Base-by-base conservation (phyloP, 352 stramenopile species). In the Pythium phragmitis region DNA sequence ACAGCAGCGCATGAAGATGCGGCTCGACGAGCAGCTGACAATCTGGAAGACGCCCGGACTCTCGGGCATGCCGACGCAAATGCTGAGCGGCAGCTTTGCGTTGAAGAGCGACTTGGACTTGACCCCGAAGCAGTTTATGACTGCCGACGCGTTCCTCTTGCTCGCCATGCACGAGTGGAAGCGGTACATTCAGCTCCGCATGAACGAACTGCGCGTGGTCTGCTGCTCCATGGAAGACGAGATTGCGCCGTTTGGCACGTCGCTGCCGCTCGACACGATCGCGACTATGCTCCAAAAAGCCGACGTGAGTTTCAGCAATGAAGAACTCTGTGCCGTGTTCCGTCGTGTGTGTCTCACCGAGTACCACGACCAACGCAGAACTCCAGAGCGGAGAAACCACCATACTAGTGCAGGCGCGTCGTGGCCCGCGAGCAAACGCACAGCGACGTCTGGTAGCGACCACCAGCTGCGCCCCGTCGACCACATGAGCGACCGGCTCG, bases 131-230 rank as follows among this genome's bases (percentile, higher is more conserved):
- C 65, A 58, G n/a, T 66, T 26, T 16, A 74, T 91, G 14, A 65
- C 82, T 8, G 80, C 76, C 2, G 73, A 74, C 3, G 45, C 63
- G 11, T 91, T 94, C 33, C 72, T 94, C 0, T 67, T 92, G 3
- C 39, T 91, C 1, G 73, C 76, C 8, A 43, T 92, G 11, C 43
- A 75, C 16, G 85, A 94, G 59, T 94, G 85, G 83, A 77, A 86
- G 37, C 73, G 70, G 3, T 92, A 92, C 57, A 69, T 92, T 14
- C 68, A 88, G 19, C 60, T 80, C n/a, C 77, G 80, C 12, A 78
- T 94, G 51, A 83, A 88, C 59, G 82, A 91, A 34, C 60, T 94
- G 3, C 77, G 78, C 6, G 73, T 89, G 16, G 70, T 79, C 13
- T 91, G 80, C 51, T 86, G 73, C 57, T 67, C 64, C 16, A 74